Evolutionary conservation across 2,329 filamentous ascomycete species (phyloP).

Genomic region (Pestalotiopsis fici): DNA sequence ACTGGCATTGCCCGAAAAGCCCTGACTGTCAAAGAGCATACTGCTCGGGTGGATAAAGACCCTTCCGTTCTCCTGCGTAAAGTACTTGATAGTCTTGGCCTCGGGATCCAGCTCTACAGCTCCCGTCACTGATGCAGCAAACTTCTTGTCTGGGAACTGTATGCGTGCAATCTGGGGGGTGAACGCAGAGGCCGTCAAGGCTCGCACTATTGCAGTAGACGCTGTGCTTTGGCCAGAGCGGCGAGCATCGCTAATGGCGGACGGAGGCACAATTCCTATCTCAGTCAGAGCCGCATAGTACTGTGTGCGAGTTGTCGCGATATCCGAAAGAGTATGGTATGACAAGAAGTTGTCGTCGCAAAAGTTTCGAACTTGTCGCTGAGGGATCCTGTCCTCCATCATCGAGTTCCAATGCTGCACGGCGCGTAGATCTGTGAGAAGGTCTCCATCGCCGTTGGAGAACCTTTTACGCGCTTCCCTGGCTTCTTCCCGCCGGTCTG

Average conservation of each 20-base stretch:
- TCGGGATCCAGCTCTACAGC: slow-evolving; percentile 93
- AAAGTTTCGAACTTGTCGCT: slow-evolving; percentile 70
- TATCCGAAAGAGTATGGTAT: slow-evolving; percentile 81
- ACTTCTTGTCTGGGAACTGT: slow-evolving; percentile 94
- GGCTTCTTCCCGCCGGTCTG: slow-evolving; percentile 79
- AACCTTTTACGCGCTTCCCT: slow-evolving; percentile 77
- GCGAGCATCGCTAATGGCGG: not conserved
- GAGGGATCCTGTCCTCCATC: slow-evolving; percentile 56
- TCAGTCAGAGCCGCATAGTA: slow-evolving; percentile 86
- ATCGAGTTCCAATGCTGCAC: slow-evolving; percentile 81
- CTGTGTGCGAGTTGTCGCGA: slow-evolving; percentile 81
- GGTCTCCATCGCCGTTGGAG: slow-evolving; percentile 77
- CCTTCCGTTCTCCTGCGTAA: slow-evolving; percentile 79
- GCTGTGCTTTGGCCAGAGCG: slow-evolving; percentile 12
- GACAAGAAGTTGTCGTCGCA: slow-evolving; percentile 87
- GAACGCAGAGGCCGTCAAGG: slow-evolving; percentile 72
- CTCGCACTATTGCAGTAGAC: slow-evolving; percentile 60
- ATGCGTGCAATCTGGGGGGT: slow-evolving; percentile 89
- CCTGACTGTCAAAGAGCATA: slow-evolving; percentile 80
- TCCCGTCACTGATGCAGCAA: slow-evolving; percentile 81
- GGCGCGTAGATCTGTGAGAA: slow-evolving; percentile 83
- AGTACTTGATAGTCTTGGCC: slow-evolving; percentile 89
- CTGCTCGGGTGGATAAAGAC: slow-evolving; percentile 93
- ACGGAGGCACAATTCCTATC: slow-evolving; percentile 69
- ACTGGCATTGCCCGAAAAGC: slow-evolving; percentile 71